A percentile compares a stretch with the other conserved stretches of the same genome.
Conservation (phyloP, 2,329 filamentous ascomycete genomes). For the Fusarium ramigenum region DNA sequence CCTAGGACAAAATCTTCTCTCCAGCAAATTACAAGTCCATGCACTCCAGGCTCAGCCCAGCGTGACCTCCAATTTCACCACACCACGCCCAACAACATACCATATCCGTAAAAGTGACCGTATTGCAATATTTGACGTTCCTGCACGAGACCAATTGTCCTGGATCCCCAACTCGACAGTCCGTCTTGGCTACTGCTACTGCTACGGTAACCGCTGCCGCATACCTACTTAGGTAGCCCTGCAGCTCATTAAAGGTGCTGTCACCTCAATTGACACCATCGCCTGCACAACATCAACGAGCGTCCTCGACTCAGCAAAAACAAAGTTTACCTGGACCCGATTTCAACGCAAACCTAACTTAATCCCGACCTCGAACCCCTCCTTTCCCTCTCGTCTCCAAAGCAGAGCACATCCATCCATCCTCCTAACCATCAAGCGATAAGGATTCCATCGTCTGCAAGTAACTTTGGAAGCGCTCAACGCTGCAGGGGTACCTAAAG, state of each 20-base stretch:
- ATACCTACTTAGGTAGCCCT: constrained; percentile 3
- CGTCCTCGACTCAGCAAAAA: constrained; percentile 1
- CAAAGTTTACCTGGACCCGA: constrained; percentile 8
- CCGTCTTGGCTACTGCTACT: not conserved
- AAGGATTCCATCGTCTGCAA: not conserved
- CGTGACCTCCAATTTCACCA: constrained; percentile 32
- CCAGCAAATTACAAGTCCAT: constrained; percentile 36
- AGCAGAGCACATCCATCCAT: not conserved
- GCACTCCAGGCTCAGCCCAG: constrained; percentile 25
- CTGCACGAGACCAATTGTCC: constrained; percentile 19
- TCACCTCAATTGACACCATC: not conserved
- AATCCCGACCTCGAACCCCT: constrained; percentile 1
- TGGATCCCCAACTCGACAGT: not conserved
- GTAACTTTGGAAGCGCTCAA: constrained; percentile 13
- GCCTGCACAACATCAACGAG: not conserved
- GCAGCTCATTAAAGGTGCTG: not conserved
- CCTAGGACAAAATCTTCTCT: not conserved
- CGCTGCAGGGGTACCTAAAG: constrained; percentile 27
- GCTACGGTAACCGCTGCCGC: not conserved
- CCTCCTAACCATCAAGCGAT: not conserved
- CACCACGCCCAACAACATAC: constrained; percentile 33
- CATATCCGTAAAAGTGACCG: constrained; percentile 21
- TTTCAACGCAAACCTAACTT: constrained; percentile 20
- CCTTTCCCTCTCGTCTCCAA: not conserved
- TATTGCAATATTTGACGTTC: constrained; percentile 15